Percentiles rank a stretch among this genome's conserved stretches.
These are phyloP conservation scores for Microdochium nivale DNA, from an alignment of 2,329 filamentous ascomycete genomes.

Conservation along the genomic window DNA sequence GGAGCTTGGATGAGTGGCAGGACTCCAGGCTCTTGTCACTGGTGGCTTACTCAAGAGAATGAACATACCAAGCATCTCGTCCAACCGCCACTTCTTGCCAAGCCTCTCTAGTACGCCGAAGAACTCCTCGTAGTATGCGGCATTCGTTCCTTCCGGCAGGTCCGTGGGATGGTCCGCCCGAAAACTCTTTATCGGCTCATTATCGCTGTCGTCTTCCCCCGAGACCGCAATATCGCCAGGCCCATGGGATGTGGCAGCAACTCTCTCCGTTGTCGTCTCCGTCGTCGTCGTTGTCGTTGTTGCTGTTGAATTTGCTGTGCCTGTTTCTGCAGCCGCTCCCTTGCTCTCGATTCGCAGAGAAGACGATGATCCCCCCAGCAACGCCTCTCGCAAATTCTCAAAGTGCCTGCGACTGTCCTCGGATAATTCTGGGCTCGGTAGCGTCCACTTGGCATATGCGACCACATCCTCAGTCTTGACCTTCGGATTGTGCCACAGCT, in stretches of 20 bases:
- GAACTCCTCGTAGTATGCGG: constrained; percentile 11
- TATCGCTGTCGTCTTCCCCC: background rate
- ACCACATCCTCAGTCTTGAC: background rate
- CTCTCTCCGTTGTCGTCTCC: too few species aligned
- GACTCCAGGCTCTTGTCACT: too few species aligned
- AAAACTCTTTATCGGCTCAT: background rate
- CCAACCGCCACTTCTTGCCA: constrained; percentile 13
- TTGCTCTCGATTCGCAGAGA: background rate
- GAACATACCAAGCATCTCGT: constrained; percentile 16
- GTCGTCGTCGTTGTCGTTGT: too few species aligned
- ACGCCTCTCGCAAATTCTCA: background rate
- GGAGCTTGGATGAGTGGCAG: too few species aligned
- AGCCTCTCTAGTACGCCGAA: constrained; percentile 10
- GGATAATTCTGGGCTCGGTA: background rate
- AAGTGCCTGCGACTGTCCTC: background rate
- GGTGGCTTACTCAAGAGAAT: too few species aligned
- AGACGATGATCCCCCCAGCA: background rate
- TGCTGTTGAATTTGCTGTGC: background rate
- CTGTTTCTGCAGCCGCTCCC: background rate
- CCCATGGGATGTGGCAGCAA: too few species aligned
- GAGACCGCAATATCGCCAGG: background rate
- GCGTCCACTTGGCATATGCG: background rate
- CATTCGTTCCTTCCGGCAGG: constrained; percentile 11
- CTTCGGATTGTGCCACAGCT: background rate
- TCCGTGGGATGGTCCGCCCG: background rate